These are phyloP conservation scores for Solidago caesia DNA, from an alignment of 129 eudicot genomes.

Conservation along the genomic window DNA sequence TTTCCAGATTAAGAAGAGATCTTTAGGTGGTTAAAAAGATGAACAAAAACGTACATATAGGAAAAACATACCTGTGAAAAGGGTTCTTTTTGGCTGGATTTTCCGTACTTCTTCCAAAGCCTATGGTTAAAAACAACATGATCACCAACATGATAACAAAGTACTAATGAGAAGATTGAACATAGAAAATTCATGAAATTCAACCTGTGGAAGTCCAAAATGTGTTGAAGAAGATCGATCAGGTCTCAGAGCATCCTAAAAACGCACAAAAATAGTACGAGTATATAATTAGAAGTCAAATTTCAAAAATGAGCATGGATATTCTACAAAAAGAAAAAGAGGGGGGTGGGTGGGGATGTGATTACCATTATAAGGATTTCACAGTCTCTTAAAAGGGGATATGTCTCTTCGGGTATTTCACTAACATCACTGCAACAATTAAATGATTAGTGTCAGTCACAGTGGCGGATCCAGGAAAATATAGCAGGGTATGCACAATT, in stretches of 20 bases:
- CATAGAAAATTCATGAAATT: not conserved
- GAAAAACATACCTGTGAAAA: conserved; percentile 64
- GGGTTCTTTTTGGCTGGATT: conserved; percentile 88
- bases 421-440: conserved; percentile 76
- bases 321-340: not conserved
- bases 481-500: no score
- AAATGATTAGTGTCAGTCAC: conserved; percentile 17
- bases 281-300: not conserved
- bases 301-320: not conserved
- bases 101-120: conserved; percentile 92
- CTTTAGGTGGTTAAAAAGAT: not conserved
- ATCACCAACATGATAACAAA: conserved; percentile 16
- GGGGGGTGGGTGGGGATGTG: conserved; percentile 17
- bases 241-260: conserved; percentile 91
- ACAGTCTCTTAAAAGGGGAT: conserved; percentile 83
- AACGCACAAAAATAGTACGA: not conserved
- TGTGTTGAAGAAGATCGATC: conserved; percentile 92
- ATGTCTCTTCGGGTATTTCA: conserved; percentile 93
- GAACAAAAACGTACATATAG: not conserved
- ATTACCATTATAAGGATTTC: conserved; percentile 84
- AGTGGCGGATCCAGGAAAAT: no score
- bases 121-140: conserved; percentile 35
- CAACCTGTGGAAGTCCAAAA: conserved; percentile 94
- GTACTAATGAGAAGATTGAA: conserved; percentile 2
- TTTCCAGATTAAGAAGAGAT: not conserved